Base-by-base conservation (phyloP, 1,284 basidiomycete genomes). In the Ustilago curta region DNA sequence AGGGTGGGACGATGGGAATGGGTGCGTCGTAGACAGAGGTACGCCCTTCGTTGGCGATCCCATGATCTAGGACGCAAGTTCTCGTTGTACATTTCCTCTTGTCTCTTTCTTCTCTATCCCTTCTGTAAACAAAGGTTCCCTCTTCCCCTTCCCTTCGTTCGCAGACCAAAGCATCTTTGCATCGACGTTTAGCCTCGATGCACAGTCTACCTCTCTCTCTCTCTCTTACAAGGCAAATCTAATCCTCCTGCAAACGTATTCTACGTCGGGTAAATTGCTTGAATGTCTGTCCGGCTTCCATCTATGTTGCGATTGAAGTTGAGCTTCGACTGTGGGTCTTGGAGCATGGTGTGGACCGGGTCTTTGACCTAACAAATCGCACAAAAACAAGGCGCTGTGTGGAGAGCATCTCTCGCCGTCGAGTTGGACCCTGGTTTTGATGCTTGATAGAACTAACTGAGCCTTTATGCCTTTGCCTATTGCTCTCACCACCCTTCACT, bases 1-100 rank as follows among this genome's bases (percentile, higher is more conserved):
- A 27, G 27, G 39, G 54, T 68, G 68, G 47, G 73, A 76, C 64
- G 73, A 76, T 76, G 73, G 69, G 73, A 71, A 71, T 76, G 73
- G 73, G 73, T 76, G 73, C 73, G 73, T 54, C 68, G 61, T 47
- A 65, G 65, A 47, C 52, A 48, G 58, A 63, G 56, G 56, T 66
- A 68, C 62, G 62, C 62, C 59, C 65, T 71, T 64, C 61, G 64
- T 69, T 66, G 73, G 59, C 52, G 59, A 63, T 61, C 69, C 66
- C 19, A 71, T 76, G 73, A 55, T 49, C 58, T 65, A 55, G 60
- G 67, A 47, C 73, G 73, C 73, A 76, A 76, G 65, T 71, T 76
- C 73, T 69, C 73, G 73, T 67, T 76, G 73, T 71, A 76, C 65
- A 76, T 71, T 67, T 37, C 35, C 35, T 49, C 32, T 39, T 29